Percentiles rank a stretch among this genome's conserved stretches.
These are phyloP conservation scores for Backusella circina DNA, from an alignment of 192 early-diverging fungal genomes.

Conservation along the genomic window DNA sequence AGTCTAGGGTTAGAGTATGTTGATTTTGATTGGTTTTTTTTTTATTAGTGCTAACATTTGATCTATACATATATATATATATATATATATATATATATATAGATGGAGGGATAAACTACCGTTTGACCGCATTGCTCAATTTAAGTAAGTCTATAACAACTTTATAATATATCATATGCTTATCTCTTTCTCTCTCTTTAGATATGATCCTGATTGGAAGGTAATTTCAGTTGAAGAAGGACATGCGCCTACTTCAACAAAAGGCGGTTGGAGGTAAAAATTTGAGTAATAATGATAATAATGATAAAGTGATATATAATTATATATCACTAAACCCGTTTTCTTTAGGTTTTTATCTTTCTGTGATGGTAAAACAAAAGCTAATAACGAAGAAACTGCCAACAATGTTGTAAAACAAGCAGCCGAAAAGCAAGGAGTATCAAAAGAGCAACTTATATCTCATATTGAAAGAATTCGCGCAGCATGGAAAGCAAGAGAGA, in stretches of 20 bases:
- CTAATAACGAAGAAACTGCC: conserved; percentile 48
- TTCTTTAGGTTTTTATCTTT: conserved; percentile 37
- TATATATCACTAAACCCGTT: background rate
- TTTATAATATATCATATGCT: background rate
- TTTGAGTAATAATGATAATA: background rate
- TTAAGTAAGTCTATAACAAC: conserved; percentile 28
- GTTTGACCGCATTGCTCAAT: conserved; percentile 43
- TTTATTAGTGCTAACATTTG: background rate
- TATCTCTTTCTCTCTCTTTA: background rate
- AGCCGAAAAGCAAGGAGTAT: conserved; percentile 48
- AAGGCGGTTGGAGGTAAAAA: conserved; percentile 50
- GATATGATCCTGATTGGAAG: conserved; percentile 47
- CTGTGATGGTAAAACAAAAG: conserved; percentile 52
- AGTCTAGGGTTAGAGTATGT: conserved; percentile 36
- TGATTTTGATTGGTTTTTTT: background rate
- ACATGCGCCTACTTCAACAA: conserved; percentile 40
- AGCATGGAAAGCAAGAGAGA: conserved; percentile 38
- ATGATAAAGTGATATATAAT: no score
- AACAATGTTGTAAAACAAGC: conserved; percentile 43
- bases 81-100: no score
- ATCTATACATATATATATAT: no score
- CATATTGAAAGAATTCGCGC: conserved; percentile 29
- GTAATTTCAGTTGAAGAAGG: conserved; percentile 46
- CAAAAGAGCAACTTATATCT: conserved; percentile 36
- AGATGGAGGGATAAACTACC: conserved; percentile 48